Percentiles rank a stretch among this genome's conserved stretches.
Evolutionary conservation across 352 stramenopile species (phyloP).

Genomic region (Ophiocytium majus): DNA sequence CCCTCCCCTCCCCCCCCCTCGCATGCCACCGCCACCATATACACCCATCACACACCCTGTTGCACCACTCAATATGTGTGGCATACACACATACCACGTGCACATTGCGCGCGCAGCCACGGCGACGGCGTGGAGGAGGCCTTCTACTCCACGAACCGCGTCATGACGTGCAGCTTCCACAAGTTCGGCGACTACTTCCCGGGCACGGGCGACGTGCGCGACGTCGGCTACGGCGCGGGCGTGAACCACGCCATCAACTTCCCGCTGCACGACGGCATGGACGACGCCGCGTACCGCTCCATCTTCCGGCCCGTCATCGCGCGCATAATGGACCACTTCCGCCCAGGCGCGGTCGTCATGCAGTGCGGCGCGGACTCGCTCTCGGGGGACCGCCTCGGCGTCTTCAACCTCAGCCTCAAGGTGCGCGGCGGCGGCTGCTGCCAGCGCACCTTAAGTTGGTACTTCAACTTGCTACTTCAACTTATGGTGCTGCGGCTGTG

Average conservation of each 20-base stretch:
- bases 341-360: constrained; percentile 90
- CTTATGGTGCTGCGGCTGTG: too few species aligned
- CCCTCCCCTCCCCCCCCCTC: too few species aligned
- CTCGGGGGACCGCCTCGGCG: constrained; percentile 92
- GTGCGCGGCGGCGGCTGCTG: not conserved
- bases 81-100: too few species aligned
- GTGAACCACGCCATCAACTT: constrained; percentile 99
- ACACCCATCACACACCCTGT: too few species aligned
- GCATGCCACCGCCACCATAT: too few species aligned
- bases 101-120: too few species aligned
- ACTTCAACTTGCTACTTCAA: too few species aligned
- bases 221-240: constrained; percentile 71
- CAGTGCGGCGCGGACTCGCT: constrained; percentile 97
- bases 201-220: constrained; percentile 81
- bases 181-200: constrained; percentile 99
- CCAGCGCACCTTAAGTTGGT: too few species aligned
- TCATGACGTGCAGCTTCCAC: constrained; percentile 96
- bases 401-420: constrained; percentile 96
- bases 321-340: constrained; percentile 89
- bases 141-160: constrained; percentile 98
- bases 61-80: too few species aligned
- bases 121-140: constrained; percentile 67
- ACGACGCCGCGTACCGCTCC: constrained; percentile 76
- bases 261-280: constrained; percentile 95
- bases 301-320: constrained; percentile 85